phyloP scores from a whole-genome alignment of 2,329 filamentous ascomycete genomes.

The Exophiala sp. region DNA sequence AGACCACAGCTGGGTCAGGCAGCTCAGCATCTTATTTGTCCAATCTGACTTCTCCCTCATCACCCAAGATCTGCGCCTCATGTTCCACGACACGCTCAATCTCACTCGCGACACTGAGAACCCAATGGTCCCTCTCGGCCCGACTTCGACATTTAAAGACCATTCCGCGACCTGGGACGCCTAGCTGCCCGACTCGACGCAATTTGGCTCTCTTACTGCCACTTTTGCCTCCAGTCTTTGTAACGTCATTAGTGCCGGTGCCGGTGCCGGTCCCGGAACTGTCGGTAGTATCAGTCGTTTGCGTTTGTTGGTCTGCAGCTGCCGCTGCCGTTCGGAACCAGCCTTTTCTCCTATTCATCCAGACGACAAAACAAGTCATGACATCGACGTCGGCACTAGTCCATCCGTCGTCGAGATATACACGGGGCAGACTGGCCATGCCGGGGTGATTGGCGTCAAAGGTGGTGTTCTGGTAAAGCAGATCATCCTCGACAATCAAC shows the following conservation, averaged over 20 bases:
- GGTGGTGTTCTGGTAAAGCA: slow-evolving; percentile 41
- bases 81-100: slow-evolving; percentile 46
- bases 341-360: slow-evolving; percentile 23
- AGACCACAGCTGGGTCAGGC: too few relatives aligned
- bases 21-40: too few relatives aligned
- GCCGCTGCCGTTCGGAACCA: slow-evolving; percentile 25
- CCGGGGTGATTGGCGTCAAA: slow-evolving; percentile 30
- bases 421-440: slow-evolving; percentile 22
- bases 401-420: slow-evolving; percentile 32
- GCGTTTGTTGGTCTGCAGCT: slow-evolving; percentile 30
- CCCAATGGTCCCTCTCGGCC: slow-evolving; percentile 63
- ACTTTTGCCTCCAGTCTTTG: not conserved
- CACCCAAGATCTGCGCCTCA: slow-evolving; percentile 15
- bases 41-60: slow-evolving; percentile 20
- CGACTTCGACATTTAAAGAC: slow-evolving; percentile 61
- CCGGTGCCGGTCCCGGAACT: too few relatives aligned
- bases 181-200: slow-evolving; percentile 55
- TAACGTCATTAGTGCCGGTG: not conserved
- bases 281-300: not conserved
- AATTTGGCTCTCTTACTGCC: slow-evolving; percentile 34
- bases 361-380: slow-evolving; percentile 30
- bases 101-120: slow-evolving; percentile 59
- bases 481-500: slow-evolving; percentile 55
- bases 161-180: slow-evolving; percentile 55
- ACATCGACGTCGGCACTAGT: slow-evolving; percentile 29